Evolutionary conservation across 2,329 filamentous ascomycete species (phyloP).

Genomic region (Podosphaera fusca): DNA sequence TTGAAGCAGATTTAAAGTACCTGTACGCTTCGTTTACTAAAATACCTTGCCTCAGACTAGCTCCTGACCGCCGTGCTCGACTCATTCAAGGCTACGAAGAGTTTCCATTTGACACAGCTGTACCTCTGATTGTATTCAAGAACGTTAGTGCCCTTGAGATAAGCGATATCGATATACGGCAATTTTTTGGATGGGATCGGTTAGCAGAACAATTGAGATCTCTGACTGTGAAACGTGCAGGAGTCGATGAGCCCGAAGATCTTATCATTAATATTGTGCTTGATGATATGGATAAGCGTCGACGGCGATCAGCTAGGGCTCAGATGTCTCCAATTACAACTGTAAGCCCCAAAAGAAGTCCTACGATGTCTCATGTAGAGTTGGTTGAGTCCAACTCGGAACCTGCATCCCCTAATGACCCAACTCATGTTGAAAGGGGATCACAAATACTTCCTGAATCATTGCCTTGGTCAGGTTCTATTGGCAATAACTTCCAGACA

Average conservation of each 20-base stretch:
- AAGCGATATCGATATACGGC: constrained; percentile 83
- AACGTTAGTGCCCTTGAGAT: constrained; percentile 87
- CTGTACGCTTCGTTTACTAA: constrained; percentile 97
- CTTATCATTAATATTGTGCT: constrained; percentile 81
- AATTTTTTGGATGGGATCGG: constrained; percentile 93
- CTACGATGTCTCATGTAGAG: constrained; percentile 39
- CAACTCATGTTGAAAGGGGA: constrained; percentile 15
- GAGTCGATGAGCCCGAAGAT: constrained; percentile 74
- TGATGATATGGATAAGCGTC: constrained; percentile 85
- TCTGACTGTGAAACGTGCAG: constrained; percentile 67
- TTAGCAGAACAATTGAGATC: constrained; percentile 79
- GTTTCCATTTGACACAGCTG: constrained; percentile 92
- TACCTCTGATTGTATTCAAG: constrained; percentile 92
- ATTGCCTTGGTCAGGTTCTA: constrained; percentile 13
- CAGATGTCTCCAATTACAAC: constrained; percentile 51
- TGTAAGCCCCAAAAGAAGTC: constrained; percentile 36
- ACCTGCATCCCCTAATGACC: constrained; percentile 21
- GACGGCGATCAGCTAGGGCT: constrained; percentile 67
- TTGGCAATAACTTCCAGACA: constrained; percentile 11
- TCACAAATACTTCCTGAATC: constrained; percentile 8
- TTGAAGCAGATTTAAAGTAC: constrained; percentile 79
- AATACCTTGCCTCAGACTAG: constrained; percentile 72
- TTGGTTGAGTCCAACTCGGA: constrained; percentile 43
- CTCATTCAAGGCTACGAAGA: constrained; percentile 88
- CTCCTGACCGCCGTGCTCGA: constrained; percentile 79